Evolutionary conservation across 2,329 filamentous ascomycete genomes (phyloP).

Genomic region (Ophiostoma sp.): DNA sequence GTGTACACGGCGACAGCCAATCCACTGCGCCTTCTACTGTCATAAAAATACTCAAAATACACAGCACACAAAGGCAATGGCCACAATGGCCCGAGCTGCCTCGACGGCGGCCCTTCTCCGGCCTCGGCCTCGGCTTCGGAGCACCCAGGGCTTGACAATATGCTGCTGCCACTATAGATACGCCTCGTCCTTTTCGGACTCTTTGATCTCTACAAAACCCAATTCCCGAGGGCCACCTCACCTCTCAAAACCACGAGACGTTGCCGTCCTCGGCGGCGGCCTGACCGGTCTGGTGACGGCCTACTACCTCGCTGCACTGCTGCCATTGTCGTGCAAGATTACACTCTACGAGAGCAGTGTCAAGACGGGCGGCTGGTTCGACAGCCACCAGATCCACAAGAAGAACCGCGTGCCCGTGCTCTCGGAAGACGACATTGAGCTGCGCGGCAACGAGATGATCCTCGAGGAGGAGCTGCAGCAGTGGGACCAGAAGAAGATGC

Average conservation of each 20-base stretch:
- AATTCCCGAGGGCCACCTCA: not conserved
- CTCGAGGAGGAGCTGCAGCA: conserved; percentile 13
- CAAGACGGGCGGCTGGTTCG: conserved; percentile 77
- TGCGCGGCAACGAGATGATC: conserved; percentile 5
- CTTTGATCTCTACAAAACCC: not conserved
- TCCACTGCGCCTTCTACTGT: not conserved
- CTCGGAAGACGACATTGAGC: conserved; percentile 12
- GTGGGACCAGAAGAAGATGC: conserved; percentile 7
- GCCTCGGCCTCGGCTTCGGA: conserved; percentile 8
- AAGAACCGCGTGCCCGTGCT: not conserved
- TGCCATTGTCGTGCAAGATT: conserved; percentile 61
- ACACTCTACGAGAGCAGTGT: conserved; percentile 72
- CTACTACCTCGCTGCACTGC: conserved; percentile 66
- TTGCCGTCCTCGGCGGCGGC: conserved; percentile 73
- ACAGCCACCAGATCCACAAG: conserved; percentile 49
- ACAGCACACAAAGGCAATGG: not conserved
- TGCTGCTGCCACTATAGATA: conserved; percentile 4
- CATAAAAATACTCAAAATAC: not conserved
- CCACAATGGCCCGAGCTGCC: conserved; percentile 13
- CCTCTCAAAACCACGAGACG: conserved; percentile 10
- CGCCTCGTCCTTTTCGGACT: not conserved
- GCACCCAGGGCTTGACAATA: not conserved
- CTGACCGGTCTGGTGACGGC: conserved; percentile 76
- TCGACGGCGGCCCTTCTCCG: conserved; percentile 5
- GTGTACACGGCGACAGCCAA: not conserved